Percentiles rank a stretch among this genome's conserved stretches.
Evolutionary conservation across 2,329 filamentous ascomycete species (phyloP).

Genomic region (Xylariaceae sp.): DNA sequence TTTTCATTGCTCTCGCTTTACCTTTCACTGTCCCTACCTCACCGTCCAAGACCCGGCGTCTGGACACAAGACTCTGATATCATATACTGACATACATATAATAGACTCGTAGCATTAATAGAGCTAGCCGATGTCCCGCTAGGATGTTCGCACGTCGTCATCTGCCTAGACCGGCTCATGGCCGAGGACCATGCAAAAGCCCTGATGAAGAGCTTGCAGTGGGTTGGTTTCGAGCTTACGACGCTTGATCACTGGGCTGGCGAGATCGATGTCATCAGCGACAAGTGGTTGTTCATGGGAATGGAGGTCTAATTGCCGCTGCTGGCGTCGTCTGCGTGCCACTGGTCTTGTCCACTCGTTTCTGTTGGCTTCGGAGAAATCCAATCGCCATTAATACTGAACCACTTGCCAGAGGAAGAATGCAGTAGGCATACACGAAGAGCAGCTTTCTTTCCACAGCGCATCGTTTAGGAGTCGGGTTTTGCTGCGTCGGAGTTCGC

Average conservation of each 20-base stretch:
- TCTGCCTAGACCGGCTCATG: conserved; percentile 73
- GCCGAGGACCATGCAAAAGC: conserved; percentile 59
- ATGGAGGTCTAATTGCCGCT: conserved; percentile 65
- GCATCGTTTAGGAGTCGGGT: too few relatives aligned
- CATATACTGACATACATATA: conserved; percentile 28
- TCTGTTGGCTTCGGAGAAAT: too few relatives aligned
- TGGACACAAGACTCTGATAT: too few relatives aligned
- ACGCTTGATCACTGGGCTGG: conserved; percentile 74
- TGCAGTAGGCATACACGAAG: too few relatives aligned
- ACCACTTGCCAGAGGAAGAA: too few relatives aligned
- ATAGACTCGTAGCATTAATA: conserved; percentile 80
- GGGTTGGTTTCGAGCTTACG: conserved; percentile 85
- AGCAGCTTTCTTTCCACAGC: too few relatives aligned
- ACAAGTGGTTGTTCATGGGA: conserved; percentile 79
- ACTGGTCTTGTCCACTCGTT: too few relatives aligned
- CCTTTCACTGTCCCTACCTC: conserved; percentile 1
- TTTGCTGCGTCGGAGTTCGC: too few relatives aligned
- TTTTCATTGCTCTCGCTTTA: neutral
- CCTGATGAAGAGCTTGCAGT: conserved; percentile 78
- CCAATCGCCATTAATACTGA: too few relatives aligned
- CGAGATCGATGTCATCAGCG: conserved; percentile 63
- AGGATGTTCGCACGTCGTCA: conserved; percentile 71
- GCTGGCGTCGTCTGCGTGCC: too few relatives aligned
- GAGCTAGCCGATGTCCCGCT: conserved; percentile 78
- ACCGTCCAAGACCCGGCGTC: too few relatives aligned